phyloP scores from a whole-genome alignment of 2,329 filamentous ascomycete species.

The Thelonectria discophora region DNA sequence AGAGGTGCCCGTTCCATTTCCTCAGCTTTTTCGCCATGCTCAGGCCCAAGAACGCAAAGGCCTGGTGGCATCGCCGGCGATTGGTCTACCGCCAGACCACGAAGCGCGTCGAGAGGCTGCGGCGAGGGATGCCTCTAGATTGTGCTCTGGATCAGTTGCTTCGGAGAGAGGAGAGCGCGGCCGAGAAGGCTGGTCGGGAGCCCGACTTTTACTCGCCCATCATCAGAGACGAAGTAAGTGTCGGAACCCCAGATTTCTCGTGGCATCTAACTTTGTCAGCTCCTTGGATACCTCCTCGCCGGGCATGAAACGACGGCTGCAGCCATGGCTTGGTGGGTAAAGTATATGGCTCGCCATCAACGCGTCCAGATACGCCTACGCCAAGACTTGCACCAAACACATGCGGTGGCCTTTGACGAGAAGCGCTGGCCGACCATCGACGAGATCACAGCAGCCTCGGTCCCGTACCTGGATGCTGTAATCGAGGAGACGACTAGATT shows the following conservation, averaged over 20 bases:
- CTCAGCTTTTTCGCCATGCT: conserved; percentile 36
- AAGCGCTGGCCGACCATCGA: conserved; percentile 41
- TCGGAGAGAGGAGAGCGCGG: conserved; percentile 45
- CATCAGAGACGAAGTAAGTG: conserved; percentile 48
- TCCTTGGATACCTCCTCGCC: conserved; percentile 43
- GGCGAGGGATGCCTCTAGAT: conserved; percentile 21
- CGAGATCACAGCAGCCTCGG: conserved; percentile 42
- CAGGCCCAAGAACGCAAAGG: conserved; percentile 38
- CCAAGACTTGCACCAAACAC: conserved; percentile 34
- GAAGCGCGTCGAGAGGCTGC: conserved; percentile 32
- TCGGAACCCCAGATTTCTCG: background rate
- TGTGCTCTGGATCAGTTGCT: conserved; percentile 48
- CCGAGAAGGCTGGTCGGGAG: conserved; percentile 42
- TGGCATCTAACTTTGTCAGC: conserved; percentile 16
- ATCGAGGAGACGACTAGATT: conserved; percentile 50
- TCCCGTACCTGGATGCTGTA: conserved; percentile 51
- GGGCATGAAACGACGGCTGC: conserved; percentile 45
- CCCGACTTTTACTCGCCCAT: conserved; percentile 45
- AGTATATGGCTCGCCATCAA: conserved; percentile 39
- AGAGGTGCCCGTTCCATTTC: conserved; percentile 34
- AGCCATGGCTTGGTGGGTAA: conserved; percentile 44
- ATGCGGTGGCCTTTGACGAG: conserved; percentile 31
- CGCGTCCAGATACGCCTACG: conserved; percentile 40
- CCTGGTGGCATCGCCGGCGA: conserved; percentile 36
- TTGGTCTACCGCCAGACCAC: conserved; percentile 37